These are phyloP conservation scores for Coccomyxa sp. DNA, from an alignment of 139 green algal genomes.

Conservation along the genomic window DNA sequence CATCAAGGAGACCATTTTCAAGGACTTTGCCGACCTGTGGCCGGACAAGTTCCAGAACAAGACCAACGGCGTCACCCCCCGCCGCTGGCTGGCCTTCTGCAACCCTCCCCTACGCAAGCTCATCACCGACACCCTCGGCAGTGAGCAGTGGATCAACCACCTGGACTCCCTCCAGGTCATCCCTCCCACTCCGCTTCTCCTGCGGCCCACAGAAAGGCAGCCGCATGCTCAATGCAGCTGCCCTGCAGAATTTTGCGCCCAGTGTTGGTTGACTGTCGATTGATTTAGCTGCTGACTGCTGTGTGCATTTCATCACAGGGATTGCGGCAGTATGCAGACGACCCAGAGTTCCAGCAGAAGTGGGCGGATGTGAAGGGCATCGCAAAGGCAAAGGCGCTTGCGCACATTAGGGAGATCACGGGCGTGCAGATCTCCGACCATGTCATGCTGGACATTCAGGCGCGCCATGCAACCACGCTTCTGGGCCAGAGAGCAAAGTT, in stretches of 20 bases:
- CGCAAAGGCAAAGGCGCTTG: conserved; percentile 77
- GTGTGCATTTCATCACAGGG: conserved; percentile 14
- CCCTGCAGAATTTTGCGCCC: background rate
- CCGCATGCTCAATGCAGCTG: background rate
- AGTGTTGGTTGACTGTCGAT: background rate
- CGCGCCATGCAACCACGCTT: conserved; percentile 4
- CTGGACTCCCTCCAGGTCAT: conserved; percentile 45
- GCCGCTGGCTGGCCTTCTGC: conserved; percentile 91
- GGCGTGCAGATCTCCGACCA: conserved; percentile 64
- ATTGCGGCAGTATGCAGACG: conserved; percentile 45
- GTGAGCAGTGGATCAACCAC: conserved; percentile 88
- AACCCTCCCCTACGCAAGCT: conserved; percentile 86
- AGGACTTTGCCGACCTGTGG: conserved; percentile 63
- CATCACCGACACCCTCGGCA: conserved; percentile 85
- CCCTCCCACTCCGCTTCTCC: background rate
- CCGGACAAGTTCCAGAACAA: conserved; percentile 96
- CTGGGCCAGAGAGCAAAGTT: no score
- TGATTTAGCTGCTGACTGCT: background rate
- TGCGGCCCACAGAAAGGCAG: background rate
- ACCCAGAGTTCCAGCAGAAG: conserved; percentile 57
- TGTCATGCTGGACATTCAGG: conserved; percentile 93
- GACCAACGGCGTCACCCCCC: conserved; percentile 91
- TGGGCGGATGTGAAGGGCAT: conserved; percentile 81
- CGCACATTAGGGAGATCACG: conserved; percentile 65
- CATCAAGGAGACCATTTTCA: conserved; percentile 83